Conservation (phyloP, 225 moss, liverwort and hornwort species). For the Polytrichum formosum region DNA sequence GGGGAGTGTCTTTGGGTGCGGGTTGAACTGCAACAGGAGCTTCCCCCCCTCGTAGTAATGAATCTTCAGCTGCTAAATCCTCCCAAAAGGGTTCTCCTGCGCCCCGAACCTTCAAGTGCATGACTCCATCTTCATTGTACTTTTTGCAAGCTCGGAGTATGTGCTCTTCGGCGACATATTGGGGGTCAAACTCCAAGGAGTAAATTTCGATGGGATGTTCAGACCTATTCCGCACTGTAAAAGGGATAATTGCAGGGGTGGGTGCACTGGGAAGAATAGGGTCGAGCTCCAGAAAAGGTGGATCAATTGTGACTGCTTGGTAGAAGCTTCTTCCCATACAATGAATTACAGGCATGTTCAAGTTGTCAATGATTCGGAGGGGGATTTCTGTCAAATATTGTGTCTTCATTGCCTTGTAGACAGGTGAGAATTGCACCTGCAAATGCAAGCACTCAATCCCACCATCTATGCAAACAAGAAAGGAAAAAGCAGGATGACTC, state of each 20-base stretch:
- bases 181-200: conserved; percentile 77
- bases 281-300: conserved; percentile 37
- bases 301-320: conserved; percentile 20
- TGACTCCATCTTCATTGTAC: conserved; percentile 51
- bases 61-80: conserved; percentile 14
- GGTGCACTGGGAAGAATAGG: conserved; percentile 36
- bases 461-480: too few species aligned
- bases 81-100: conserved; percentile 79
- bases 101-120: conserved; percentile 60
- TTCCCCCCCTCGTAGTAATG: neutral
- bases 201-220: conserved; percentile 70
- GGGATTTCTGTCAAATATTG: conserved; percentile 43
- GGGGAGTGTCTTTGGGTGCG: conserved; percentile 7
- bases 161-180: conserved; percentile 67
- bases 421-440: conserved; percentile 46
- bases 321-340: conserved; percentile 55
- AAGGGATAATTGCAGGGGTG: conserved; percentile 23
- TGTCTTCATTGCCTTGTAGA: conserved; percentile 34
- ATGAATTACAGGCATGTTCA: conserved; percentile 39
- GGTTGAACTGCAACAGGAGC: neutral
- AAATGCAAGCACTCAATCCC: neutral
- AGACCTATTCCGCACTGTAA: conserved; percentile 48
- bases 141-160: conserved; percentile 39
- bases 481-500: too few species aligned
- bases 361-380: conserved; percentile 25